Percentiles rank a stretch among this genome's conserved stretches.
Evolutionary conservation across 2,329 filamentous ascomycete species (phyloP).

Genomic region (Monosporascus sp.): DNA sequence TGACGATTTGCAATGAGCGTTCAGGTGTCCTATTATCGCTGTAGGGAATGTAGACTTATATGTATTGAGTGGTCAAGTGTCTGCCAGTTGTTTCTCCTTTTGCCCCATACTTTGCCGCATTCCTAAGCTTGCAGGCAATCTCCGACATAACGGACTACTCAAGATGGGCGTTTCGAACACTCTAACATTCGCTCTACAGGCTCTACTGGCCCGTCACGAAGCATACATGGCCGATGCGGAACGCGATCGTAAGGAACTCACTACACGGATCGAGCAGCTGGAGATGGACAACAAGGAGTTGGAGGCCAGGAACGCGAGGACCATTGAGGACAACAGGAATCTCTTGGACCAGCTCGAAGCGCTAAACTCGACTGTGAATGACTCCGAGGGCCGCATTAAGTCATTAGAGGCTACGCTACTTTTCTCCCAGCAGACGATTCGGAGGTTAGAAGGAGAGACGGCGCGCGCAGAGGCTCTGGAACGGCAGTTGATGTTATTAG

Average conservation of each 20-base stretch:
- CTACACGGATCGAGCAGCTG: conserved; percentile 67
- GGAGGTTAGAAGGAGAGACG: conserved; percentile 68
- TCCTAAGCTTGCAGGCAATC: conserved; percentile 13
- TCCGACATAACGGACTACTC: background rate
- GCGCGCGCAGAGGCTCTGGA: conserved; percentile 75
- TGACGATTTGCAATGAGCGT: background rate
- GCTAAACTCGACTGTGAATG: conserved; percentile 71
- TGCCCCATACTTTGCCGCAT: conserved; percentile 8
- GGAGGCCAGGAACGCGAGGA: conserved; percentile 70
- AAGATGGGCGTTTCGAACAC: conserved; percentile 35
- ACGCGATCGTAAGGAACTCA: conserved; percentile 71
- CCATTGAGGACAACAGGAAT: conserved; percentile 76
- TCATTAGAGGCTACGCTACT: conserved; percentile 71
- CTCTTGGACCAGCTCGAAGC: conserved; percentile 80
- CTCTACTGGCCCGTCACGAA: conserved; percentile 86
- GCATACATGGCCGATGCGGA: conserved; percentile 91
- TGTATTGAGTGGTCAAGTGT: background rate
- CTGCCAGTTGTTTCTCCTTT: background rate
- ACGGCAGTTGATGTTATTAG: conserved; percentile 70
- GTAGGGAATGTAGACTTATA: background rate
- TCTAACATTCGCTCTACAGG: conserved; percentile 76
- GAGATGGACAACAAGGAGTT: conserved; percentile 70
- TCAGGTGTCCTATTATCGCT: background rate
- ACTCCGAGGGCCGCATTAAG: conserved; percentile 76
- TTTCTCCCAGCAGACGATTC: conserved; percentile 72